These are phyloP conservation scores for Oenanthe sinensis DNA, from an alignment of 129 eudicot genomes.

Conservation along the genomic window DNA sequence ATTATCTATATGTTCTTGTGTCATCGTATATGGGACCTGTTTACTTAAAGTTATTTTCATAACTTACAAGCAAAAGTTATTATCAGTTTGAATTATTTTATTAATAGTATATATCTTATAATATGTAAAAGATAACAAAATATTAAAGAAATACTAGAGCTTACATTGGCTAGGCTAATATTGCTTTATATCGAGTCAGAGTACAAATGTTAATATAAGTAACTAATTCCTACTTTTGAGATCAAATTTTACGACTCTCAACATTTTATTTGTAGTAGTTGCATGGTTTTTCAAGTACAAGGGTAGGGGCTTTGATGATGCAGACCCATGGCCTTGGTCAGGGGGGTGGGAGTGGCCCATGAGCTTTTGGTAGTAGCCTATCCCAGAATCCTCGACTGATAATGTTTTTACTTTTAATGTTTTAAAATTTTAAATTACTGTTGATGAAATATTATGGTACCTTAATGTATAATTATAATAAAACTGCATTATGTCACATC, in stretches of 20 bases:
- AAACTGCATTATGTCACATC: too few species aligned
- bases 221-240: not conserved
- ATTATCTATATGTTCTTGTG: too few species aligned
- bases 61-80: too few species aligned
- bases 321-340: not conserved
- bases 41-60: not conserved
- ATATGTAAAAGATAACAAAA: too few species aligned
- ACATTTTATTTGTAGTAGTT: not conserved
- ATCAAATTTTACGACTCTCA: not conserved
- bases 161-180: not conserved
- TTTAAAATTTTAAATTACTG: too few species aligned
- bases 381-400: not conserved
- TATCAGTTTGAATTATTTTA: not conserved
- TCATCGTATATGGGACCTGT: too few species aligned
- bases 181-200: not conserved
- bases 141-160: not conserved
- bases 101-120: too few species aligned
- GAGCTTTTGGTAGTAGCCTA: not conserved
- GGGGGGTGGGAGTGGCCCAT: not conserved
- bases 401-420: not conserved
- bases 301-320: not conserved
- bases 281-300: not conserved
- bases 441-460: too few species aligned
- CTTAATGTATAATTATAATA: too few species aligned
- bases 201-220: not conserved